These are phyloP conservation scores for Trifolium subterraneum DNA, from an alignment of 306 rosid genomes.

Conservation along the genomic window DNA sequence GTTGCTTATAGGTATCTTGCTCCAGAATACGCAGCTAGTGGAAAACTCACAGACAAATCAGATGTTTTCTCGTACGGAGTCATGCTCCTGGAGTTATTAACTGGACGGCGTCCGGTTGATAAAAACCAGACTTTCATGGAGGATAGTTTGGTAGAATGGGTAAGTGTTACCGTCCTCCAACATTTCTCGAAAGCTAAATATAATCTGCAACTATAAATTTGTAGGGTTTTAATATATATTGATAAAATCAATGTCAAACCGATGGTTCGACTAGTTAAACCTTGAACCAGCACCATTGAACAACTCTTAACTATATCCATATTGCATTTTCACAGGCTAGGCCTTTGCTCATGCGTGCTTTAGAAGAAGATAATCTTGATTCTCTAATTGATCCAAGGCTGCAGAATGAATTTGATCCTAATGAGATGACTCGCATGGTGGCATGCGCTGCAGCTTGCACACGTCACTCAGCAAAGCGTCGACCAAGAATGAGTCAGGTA, in stretches of 20 bases:
- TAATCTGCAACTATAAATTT: background rate
- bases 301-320: constrained; percentile 27
- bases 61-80: constrained; percentile 95
- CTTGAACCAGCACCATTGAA: background rate
- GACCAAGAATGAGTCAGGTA: constrained; percentile 98
- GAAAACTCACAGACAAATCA: constrained; percentile 93
- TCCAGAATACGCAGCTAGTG: constrained; percentile 97
- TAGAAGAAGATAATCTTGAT: constrained; percentile 74
- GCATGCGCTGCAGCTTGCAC: constrained; percentile 96
- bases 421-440: constrained; percentile 83
- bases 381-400: constrained; percentile 79
- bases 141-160: constrained; percentile 98
- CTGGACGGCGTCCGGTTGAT: constrained; percentile 89
- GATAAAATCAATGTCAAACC: too few relatives aligned
- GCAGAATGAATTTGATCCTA: constrained; percentile 58
- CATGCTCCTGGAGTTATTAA: constrained; percentile 92
- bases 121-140: constrained; percentile 67
- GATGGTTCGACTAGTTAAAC: too few relatives aligned
- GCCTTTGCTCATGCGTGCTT: constrained; percentile 76
- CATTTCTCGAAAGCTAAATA: constrained; percentile 4
- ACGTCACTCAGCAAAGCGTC: constrained; percentile 93
- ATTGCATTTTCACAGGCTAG: constrained; percentile 81
- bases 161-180: constrained; percentile 49
- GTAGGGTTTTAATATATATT: too few relatives aligned
- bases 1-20: constrained; percentile 77